phyloP scores from a whole-genome alignment of 2,329 filamentous ascomycete genomes.

The Rugonectria rugulosa region DNA sequence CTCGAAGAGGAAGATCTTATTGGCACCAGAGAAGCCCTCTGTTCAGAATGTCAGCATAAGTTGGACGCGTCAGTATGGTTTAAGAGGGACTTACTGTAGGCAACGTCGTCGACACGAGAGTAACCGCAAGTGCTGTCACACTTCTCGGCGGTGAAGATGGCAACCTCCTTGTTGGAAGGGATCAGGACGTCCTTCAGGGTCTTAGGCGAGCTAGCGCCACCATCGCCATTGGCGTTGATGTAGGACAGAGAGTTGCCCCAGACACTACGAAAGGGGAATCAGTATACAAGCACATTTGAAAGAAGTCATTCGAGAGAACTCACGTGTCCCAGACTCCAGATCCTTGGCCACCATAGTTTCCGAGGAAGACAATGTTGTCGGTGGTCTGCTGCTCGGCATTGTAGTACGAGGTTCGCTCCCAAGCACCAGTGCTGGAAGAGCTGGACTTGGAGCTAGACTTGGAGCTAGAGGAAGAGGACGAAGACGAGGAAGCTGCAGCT shows the following conservation, averaged over 20 bases:
- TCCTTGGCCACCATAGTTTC: slow-evolving; percentile 54
- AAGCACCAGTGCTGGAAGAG: slow-evolving; percentile 40
- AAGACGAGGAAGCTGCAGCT: slow-evolving; percentile 21
- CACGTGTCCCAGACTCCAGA: slow-evolving; percentile 55
- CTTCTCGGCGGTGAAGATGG: slow-evolving; percentile 54
- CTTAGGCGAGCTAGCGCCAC: slow-evolving; percentile 48
- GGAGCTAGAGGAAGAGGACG: slow-evolving; percentile 5
- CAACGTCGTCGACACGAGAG: slow-evolving; percentile 51
- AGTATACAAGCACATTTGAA: too few relatives aligned
- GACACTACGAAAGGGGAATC: slow-evolving; percentile 37
- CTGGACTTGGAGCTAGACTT: slow-evolving; percentile 22
- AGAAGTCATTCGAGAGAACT: slow-evolving; percentile 34
- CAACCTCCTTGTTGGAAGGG: slow-evolving; percentile 54
- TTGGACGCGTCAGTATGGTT: not conserved
- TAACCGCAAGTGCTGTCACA: slow-evolving; percentile 55
- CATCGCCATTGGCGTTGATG: slow-evolving; percentile 51
- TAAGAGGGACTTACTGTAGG: slow-evolving; percentile 51
- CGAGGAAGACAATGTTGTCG: slow-evolving; percentile 58
- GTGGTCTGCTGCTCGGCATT: slow-evolving; percentile 47
- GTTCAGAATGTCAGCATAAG: slow-evolving; percentile 18
- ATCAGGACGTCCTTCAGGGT: slow-evolving; percentile 50
- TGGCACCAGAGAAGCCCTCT: slow-evolving; percentile 75
- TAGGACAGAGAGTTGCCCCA: slow-evolving; percentile 58
- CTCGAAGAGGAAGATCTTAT: slow-evolving; percentile 77
- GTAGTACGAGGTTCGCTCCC: slow-evolving; percentile 55